Conservation (phyloP, 371 early-diverging fungal genomes). For the Lichtheimia corymbifera region DNA sequence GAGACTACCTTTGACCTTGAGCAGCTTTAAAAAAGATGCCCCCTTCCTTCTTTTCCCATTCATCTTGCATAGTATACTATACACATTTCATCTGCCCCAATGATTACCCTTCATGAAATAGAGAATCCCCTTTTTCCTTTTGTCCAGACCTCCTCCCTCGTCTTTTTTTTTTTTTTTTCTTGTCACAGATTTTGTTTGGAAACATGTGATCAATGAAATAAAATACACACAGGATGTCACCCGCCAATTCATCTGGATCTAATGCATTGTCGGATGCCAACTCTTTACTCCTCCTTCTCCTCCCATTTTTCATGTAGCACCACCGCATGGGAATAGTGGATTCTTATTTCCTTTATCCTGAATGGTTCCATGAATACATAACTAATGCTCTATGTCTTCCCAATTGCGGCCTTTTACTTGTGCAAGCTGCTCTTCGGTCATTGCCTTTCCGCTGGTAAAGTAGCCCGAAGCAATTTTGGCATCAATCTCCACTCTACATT, state of each 20-base stretch:
- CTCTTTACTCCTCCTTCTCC: no score
- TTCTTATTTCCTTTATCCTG: no score
- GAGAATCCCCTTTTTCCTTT: background rate
- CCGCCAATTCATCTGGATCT: no score
- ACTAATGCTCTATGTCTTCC: slow-evolving; percentile 75
- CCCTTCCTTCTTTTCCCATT: no score
- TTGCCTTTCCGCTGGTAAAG: slow-evolving; percentile 73
- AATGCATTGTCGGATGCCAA: no score
- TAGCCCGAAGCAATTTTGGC: slow-evolving; percentile 96
- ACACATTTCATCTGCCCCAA: background rate
- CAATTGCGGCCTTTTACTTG: slow-evolving; percentile 81
- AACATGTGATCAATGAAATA: no score
- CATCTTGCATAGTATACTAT: background rate
- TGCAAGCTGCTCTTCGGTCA: slow-evolving; percentile 60
- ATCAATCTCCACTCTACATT: slow-evolving; percentile 86
- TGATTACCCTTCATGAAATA: background rate
- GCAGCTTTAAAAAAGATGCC: slow-evolving; percentile 10
- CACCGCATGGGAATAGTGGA: no score
- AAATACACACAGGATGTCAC: no score
- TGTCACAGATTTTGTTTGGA: background rate
- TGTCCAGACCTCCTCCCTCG: background rate
- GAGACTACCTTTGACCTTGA: slow-evolving; percentile 26
- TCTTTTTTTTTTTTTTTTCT: background rate
- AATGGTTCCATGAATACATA: no score
- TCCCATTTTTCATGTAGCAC: no score